Base-by-base conservation (phyloP, 2,329 filamentous ascomycete species). In the Dactylellina drechsleri region DNA sequence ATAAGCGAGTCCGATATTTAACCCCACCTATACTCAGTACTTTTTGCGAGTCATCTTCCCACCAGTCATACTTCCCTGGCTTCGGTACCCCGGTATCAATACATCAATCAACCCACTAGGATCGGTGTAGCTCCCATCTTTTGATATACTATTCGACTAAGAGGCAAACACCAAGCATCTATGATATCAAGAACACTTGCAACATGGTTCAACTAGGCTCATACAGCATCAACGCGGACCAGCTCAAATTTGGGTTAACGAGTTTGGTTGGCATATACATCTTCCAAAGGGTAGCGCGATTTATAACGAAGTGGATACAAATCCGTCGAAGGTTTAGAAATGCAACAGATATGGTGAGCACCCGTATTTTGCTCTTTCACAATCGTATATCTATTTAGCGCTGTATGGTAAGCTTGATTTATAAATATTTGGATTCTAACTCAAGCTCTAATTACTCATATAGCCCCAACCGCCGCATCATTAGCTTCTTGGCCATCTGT, bases 391-490 rank as follows among this genome's bases (percentile, higher is more conserved):
- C 23, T 23, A 23, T 23, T 23, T 23, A 23, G 23, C 23, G 4
- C 23, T 23, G 23, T 2, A 23, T 2, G 23, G 4, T 23, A 23
- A 23, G 23, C 23, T 23, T 23, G 23, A 23, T 23, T 2, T 23
- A 23, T 15, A 47, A 13, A n/a, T 47, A 47, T 8, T 16, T 52
- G 20, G 49, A 62, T 52, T 15, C 28, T 56, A 23, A 60, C 53
- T n/a, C 31, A 47, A 52, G 12, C 45, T 18, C 23, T 18, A 2
- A 49, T 18, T 10, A 50, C 26, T 40, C 47, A 6, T 52, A 47
- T 66, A 82, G 81, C 79, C 80, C 7, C 79, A 80, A 36, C 62
- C 82, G n/a, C 81, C 81, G 8, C 82, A 83, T 61, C 81, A 80
- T 0, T 80, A 81, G 64, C 74, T 82, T 20, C 77, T 82, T 10